phyloP scores from a whole-genome alignment of 805 yeast species.

The Debaryomyces tyrocola region DNA sequence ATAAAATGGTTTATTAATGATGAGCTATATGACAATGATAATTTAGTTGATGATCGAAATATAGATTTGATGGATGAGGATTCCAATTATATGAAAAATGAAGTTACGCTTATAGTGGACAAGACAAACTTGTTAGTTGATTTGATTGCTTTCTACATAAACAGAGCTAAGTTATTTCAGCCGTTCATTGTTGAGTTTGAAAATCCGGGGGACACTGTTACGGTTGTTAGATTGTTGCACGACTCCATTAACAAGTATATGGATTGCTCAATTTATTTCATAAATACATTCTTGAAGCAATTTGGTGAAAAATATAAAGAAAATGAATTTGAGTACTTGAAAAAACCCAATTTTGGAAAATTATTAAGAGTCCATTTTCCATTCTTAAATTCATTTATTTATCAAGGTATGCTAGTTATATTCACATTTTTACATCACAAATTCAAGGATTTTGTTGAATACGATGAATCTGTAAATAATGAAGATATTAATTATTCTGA shows the following conservation, averaged over 20 bases:
- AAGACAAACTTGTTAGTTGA: slow-evolving; percentile 41
- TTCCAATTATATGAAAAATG: slow-evolving; percentile 17
- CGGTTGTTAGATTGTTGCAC: slow-evolving; percentile 37
- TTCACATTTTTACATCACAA: slow-evolving; percentile 49
- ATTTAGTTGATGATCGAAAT: slow-evolving; percentile 6
- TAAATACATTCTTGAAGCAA: slow-evolving; percentile 25
- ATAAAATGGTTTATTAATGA: slow-evolving; percentile 25
- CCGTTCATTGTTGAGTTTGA: slow-evolving; percentile 44
- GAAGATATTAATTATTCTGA: slow-evolving; percentile 8
- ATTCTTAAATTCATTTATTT: slow-evolving; percentile 47
- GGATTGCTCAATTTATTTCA: slow-evolving; percentile 33
- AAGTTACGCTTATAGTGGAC: slow-evolving; percentile 23
- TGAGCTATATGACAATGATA: slow-evolving; percentile 1
- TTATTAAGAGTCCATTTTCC: slow-evolving; percentile 44
- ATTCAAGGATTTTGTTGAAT: slow-evolving; percentile 19
- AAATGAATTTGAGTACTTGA: slow-evolving; percentile 1
- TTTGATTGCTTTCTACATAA: slow-evolving; percentile 48
- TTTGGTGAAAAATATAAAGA: slow-evolving; percentile 11
- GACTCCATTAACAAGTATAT: slow-evolving; percentile 39
- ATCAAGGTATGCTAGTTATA: slow-evolving; percentile 52
- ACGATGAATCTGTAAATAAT: slow-evolving; percentile 1
- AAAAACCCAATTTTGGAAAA: slow-evolving; percentile 25
- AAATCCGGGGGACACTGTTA: slow-evolving; percentile 17
- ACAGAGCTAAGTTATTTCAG: slow-evolving; percentile 51
- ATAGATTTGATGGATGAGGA: slow-evolving; percentile 6